Percentiles rank a stretch among this genome's conserved stretches.
phyloP scores from a whole-genome alignment of 768 basidiomycete species.

The Leccinum subtestaceum region DNA sequence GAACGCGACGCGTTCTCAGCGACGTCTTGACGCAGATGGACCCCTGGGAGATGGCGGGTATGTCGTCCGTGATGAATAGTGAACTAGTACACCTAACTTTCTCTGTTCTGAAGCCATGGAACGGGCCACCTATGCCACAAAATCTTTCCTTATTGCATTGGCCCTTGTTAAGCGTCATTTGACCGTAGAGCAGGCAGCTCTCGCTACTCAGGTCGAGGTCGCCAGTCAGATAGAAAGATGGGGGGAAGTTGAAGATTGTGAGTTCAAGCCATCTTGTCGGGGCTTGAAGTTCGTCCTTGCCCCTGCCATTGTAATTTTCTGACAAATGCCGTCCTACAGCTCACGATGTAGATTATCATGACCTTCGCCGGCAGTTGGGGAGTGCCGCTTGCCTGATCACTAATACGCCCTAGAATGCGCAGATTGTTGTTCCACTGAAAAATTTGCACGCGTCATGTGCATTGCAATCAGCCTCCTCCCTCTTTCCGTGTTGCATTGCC shows the following conservation, averaged over 20 bases:
- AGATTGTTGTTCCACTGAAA: slow-evolving; percentile 4
- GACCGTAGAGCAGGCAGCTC: slow-evolving; percentile 79
- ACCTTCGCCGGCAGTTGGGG: slow-evolving; percentile 82
- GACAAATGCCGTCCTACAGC: slow-evolving; percentile 48
- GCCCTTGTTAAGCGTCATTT: slow-evolving; percentile 77
- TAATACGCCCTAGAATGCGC: slow-evolving; percentile 25
- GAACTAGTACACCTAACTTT: background rate
- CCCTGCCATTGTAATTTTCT: slow-evolving; percentile 1
- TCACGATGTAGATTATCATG: slow-evolving; percentile 97
- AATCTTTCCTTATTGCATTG: slow-evolving; percentile 86
- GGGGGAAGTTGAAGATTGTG: slow-evolving; percentile 99
- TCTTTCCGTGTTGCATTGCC: slow-evolving; percentile 3
- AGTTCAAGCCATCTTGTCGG: slow-evolving; percentile 34
- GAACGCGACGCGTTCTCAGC: slow-evolving; percentile 60
- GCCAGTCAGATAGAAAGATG: slow-evolving; percentile 93
- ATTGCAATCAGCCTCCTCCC: slow-evolving; percentile 1
- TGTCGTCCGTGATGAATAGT: slow-evolving; percentile 24
- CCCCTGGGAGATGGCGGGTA: slow-evolving; percentile 88
- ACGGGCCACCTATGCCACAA: slow-evolving; percentile 82
- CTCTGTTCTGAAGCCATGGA: slow-evolving; percentile 67
- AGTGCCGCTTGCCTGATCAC: slow-evolving; percentile 68
- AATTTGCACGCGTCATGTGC: slow-evolving; percentile 6
- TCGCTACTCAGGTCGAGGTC: slow-evolving; percentile 89
- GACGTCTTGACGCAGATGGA: slow-evolving; percentile 62
- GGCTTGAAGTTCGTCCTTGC: slow-evolving; percentile 4